phyloP scores from a whole-genome alignment of 1,139 yeast genomes.

The Zygosaccharomyces pseudobailii region DNA sequence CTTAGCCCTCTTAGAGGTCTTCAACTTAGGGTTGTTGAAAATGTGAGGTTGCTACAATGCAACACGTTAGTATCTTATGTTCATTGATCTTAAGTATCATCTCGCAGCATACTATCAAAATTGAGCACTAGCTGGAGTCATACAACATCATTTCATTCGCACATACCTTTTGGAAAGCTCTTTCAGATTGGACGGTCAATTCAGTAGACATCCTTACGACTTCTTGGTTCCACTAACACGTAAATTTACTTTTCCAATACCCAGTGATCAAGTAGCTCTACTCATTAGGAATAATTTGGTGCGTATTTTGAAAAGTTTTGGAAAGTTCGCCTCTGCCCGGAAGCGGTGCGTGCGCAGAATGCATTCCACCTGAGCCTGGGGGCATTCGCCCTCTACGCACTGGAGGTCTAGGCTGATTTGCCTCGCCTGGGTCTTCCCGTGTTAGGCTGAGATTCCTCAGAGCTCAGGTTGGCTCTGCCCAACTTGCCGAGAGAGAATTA shows the following conservation, averaged over 20 bases:
- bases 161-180: conserved; percentile 99
- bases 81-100: not conserved
- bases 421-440: not conserved
- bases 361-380: too few relatives aligned
- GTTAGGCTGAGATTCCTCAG: not conserved
- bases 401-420: not conserved
- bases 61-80: not conserved
- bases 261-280: not conserved
- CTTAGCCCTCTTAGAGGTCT: conserved; percentile 98
- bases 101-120: not conserved
- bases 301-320: conserved; percentile 11
- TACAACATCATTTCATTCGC: not conserved
- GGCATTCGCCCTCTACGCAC: too few relatives aligned
- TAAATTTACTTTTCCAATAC: conserved; percentile 4
- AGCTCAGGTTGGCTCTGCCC: not conserved
- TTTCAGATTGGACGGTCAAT: conserved; percentile 99
- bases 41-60: conserved; percentile 91
- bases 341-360: not conserved
- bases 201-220: conserved; percentile 88
- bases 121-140: not conserved
- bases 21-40: conserved; percentile 99
- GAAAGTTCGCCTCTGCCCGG: conserved; percentile 3
- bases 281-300: not conserved
- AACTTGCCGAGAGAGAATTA: not conserved
- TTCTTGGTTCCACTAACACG: conserved; percentile 22